Conservation (phyloP, 257 asterid species). For the Cruciata laevipes region DNA sequence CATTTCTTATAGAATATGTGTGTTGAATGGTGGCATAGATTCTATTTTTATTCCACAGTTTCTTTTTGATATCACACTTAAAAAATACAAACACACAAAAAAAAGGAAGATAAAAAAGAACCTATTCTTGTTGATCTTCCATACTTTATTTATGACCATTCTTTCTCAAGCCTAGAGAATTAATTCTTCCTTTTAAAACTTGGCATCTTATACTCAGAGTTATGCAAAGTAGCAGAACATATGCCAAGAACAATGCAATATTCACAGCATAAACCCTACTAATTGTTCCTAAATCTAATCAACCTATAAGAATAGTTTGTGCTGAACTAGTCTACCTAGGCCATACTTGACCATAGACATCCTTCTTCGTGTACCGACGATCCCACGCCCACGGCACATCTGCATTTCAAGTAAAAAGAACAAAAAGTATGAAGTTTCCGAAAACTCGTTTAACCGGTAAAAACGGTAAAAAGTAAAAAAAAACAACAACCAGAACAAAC, state of each 20-base stretch:
- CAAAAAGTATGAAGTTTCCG: not conserved
- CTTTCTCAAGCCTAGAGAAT: not conserved
- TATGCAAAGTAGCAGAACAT: not conserved
- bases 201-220: not conserved
- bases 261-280: not conserved
- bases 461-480: not conserved
- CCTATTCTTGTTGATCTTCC: not conserved
- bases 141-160: not conserved
- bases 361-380: conserved; percentile 65
- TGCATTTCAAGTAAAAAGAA: conserved; percentile 21
- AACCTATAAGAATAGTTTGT: conserved; percentile 3
- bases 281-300: not conserved
- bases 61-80: too few relatives aligned
- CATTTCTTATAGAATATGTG: too few relatives aligned
- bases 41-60: too few relatives aligned
- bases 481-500: not conserved
- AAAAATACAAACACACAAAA: too few relatives aligned
- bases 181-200: not conserved
- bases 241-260: not conserved
- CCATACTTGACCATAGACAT: conserved; percentile 82
- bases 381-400: conserved; percentile 99
- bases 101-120: too few relatives aligned
- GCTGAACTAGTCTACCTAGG: conserved; percentile 32
- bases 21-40: too few relatives aligned
- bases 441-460: not conserved